phyloP scores from a whole-genome alignment of 1,139 yeast genomes.

The Protomyces inouyei region DNA sequence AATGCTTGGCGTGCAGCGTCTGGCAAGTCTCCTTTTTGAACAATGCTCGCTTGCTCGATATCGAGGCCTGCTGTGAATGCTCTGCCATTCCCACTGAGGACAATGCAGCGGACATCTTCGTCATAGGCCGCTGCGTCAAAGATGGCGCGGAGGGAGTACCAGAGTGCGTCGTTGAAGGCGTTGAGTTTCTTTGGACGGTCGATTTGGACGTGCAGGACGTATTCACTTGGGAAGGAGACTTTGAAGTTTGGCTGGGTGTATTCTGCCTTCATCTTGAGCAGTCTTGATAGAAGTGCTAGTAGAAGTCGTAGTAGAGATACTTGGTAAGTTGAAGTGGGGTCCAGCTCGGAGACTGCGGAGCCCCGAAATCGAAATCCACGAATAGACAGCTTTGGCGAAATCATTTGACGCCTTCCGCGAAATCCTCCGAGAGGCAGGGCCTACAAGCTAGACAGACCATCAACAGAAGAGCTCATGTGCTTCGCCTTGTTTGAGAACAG shows the following conservation, averaged over 20 bases:
- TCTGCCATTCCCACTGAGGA: conserved; percentile 57
- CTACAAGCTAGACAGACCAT: no score
- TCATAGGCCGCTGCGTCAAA: conserved; percentile 49
- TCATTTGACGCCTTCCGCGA: no score
- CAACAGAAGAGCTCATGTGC: no score
- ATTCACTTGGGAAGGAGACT: conserved; percentile 43
- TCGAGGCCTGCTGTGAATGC: conserved; percentile 66
- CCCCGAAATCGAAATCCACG: no score
- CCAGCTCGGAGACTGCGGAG: no score
- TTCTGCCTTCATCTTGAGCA: neutral
- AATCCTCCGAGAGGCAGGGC: no score
- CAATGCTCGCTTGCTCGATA: conserved; percentile 40
- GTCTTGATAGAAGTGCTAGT: no score
- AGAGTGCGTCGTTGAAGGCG: conserved; percentile 35
- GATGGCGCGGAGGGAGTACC: conserved; percentile 54
- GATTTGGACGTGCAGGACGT: conserved; percentile 56
- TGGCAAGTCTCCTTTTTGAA: neutral
- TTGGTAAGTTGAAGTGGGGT: no score
- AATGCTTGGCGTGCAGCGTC: conserved; percentile 13
- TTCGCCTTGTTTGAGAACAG: no score
- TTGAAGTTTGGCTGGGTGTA: conserved; percentile 12
- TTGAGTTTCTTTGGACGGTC: conserved; percentile 50
- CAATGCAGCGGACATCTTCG: conserved; percentile 50
- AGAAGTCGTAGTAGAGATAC: no score
- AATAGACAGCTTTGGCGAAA: no score